These are phyloP conservation scores for Tephrocybe sp. DNA, from an alignment of 768 basidiomycete species.

Conservation along the genomic window DNA sequence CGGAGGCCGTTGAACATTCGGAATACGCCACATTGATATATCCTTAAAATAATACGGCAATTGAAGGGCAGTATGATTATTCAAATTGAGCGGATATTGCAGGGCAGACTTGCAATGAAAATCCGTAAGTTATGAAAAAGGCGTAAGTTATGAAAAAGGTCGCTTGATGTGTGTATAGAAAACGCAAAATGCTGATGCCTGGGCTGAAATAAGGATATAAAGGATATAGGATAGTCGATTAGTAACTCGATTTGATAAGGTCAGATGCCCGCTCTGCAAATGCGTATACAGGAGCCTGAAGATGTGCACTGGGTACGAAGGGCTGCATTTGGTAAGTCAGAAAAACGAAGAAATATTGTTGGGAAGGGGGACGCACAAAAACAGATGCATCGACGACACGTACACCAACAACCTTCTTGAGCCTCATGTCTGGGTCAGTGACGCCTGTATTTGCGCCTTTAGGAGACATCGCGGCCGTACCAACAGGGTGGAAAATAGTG, in stretches of 20 bases:
- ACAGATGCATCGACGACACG: constrained; percentile 35
- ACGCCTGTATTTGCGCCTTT: constrained; percentile 24
- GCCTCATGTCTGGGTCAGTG: constrained; percentile 28
- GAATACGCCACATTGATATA: too few species aligned
- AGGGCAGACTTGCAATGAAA: too few species aligned
- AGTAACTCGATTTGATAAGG: background rate
- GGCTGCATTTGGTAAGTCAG: constrained; percentile 2
- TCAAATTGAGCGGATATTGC: too few species aligned
- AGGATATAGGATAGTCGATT: background rate
- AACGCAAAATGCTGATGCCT: background rate
- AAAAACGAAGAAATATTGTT: background rate
- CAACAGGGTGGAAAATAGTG: constrained; percentile 25
- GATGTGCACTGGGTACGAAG: constrained; percentile 13
- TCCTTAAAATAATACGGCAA: too few species aligned
- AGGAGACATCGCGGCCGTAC: constrained; percentile 27
- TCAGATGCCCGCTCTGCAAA: constrained; percentile 13
- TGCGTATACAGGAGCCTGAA: constrained; percentile 15
- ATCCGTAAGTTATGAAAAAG: too few species aligned
- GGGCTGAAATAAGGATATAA: background rate
- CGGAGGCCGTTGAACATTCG: too few species aligned
- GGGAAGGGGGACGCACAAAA: constrained; percentile 7
- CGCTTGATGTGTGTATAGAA: background rate
- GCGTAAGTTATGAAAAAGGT: background rate
- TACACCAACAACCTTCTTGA: constrained; percentile 30
- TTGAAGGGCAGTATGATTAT: too few species aligned